phyloP scores from a whole-genome alignment of 164 flowering plant genomes.

The Magnolia kwangsiensis region DNA sequence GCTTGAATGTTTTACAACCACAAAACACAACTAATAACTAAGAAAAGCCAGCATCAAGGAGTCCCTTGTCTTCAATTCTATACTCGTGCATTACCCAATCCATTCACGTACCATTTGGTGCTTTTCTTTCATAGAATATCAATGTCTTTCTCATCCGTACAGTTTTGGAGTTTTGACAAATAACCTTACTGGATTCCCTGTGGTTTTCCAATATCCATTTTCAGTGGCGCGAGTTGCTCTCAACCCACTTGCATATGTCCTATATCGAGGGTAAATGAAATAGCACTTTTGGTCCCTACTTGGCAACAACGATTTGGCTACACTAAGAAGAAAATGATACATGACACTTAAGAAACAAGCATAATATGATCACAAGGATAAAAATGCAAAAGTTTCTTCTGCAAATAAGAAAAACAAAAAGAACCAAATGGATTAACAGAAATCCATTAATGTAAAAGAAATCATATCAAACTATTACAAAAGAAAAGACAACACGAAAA shows the following conservation, averaged over 20 bases:
- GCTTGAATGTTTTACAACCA: background rate
- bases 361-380: background rate
- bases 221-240: slow-evolving; percentile 66
- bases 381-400: background rate
- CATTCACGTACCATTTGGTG: too few species aligned
- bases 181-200: slow-evolving; percentile 65
- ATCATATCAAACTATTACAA: background rate
- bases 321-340: background rate
- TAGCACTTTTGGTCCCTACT: slow-evolving; percentile 73
- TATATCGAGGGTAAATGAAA: slow-evolving; percentile 72
- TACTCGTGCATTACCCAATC: too few species aligned
- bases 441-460: background rate
- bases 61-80: too few species aligned
- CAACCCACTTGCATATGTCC: slow-evolving; percentile 57
- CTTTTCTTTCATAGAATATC: too few species aligned
- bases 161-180: slow-evolving; percentile 25
- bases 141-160: slow-evolving; percentile 72
- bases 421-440: background rate
- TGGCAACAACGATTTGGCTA: slow-evolving; percentile 49
- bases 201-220: slow-evolving; percentile 78
- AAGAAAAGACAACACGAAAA: background rate
- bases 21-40: slow-evolving; percentile 39
- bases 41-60: too few species aligned
- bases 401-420: background rate
- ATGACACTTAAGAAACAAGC: background rate